phyloP scores from a whole-genome alignment of 257 asterid species.

The Ophiorrhiza pumila region DNA sequence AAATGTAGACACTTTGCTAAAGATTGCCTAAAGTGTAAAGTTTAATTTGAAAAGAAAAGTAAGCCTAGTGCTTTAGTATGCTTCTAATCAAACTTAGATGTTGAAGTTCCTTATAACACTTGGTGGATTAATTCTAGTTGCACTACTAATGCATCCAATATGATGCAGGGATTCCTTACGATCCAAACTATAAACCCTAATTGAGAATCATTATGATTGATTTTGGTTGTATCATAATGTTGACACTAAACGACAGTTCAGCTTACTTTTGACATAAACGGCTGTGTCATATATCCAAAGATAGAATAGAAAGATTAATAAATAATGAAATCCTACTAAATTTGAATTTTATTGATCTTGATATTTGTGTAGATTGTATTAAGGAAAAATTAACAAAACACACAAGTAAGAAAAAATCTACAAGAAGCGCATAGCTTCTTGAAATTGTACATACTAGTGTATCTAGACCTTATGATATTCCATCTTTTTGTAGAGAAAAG shows the following conservation, averaged over 20 bases:
- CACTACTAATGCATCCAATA: not conserved
- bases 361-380: no score
- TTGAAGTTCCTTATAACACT: no score
- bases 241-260: not conserved
- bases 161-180: not conserved
- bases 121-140: not conserved
- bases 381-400: no score
- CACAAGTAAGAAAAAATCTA: constrained; percentile 8
- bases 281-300: constrained; percentile 16
- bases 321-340: no score
- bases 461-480: not conserved
- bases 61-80: no score
- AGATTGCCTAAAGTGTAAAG: not conserved
- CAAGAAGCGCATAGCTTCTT: constrained; percentile 5
- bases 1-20: not conserved
- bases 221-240: not conserved
- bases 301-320: no score
- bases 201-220: not conserved
- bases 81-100: no score
- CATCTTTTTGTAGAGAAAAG: not conserved
- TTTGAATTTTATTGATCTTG: no score
- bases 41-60: no score
- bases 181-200: not conserved
- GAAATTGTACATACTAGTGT: not conserved
- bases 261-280: constrained; percentile 12